Conservation (phyloP, 2,329 filamentous ascomycete genomes). For the Curvularia lunata region DNA sequence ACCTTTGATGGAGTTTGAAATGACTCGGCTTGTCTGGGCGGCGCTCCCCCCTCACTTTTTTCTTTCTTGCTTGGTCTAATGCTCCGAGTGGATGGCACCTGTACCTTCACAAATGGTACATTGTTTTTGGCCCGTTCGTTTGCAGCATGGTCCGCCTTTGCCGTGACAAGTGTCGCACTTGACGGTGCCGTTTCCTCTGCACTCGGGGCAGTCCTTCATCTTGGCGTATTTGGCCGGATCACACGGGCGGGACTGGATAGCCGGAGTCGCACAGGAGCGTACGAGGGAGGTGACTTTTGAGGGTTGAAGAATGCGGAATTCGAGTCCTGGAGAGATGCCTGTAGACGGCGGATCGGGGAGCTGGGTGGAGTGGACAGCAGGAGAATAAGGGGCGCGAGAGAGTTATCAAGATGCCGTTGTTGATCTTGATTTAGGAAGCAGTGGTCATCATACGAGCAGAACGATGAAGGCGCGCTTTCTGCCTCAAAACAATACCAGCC, state of each 20-base stretch:
- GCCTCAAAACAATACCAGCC: conserved; percentile 22
- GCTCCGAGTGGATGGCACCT: conserved; percentile 42
- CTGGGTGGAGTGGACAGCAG: background rate
- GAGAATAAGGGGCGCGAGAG: conserved; percentile 5
- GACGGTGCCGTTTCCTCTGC: conserved; percentile 41
- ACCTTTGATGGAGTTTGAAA: background rate
- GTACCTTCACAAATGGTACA: conserved; percentile 45
- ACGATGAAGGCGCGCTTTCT: conserved; percentile 9
- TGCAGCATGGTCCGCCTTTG: conserved; percentile 37
- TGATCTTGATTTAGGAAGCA: conserved; percentile 10
- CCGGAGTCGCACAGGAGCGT: conserved; percentile 4
- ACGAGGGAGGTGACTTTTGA: background rate
- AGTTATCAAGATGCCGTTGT: conserved; percentile 1
- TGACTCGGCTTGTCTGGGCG: background rate
- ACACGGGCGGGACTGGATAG: conserved; percentile 13
- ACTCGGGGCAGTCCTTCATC: conserved; percentile 45
- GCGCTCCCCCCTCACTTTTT: background rate
- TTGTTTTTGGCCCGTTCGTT: conserved; percentile 34
- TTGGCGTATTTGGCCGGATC: conserved; percentile 15
- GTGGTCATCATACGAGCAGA: conserved; percentile 5
- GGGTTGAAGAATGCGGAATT: background rate
- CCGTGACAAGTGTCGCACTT: conserved; percentile 46
- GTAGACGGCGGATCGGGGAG: background rate
- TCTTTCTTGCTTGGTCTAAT: conserved; percentile 16
- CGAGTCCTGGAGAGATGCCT: background rate